Evolutionary conservation across 208 protist species (phyloP), one percentile per base, ranked within the genome.

Genomic region (Endotrypanum monterogeii): DNA sequence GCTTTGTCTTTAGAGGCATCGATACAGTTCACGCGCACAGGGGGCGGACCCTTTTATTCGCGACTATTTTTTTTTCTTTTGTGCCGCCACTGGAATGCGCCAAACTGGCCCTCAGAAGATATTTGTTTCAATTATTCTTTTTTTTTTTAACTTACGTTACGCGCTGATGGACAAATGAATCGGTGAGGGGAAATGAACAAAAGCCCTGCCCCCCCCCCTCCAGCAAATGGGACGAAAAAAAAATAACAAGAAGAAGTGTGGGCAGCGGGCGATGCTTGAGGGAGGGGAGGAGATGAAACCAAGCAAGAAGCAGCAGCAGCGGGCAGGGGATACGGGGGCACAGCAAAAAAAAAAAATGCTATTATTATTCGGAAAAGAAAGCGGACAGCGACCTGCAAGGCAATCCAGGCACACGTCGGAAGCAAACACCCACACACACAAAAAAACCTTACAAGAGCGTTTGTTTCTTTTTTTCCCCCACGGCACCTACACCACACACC

Each of bases 111-210:
- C n/a, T n/a, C n/a, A n/a, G n/a, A n/a, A n/a, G n/a, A n/a, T n/a
- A n/a, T n/a, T n/a, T n/a, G n/a, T n/a, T n/a, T n/a, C n/a, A n/a
- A n/a, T n/a, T n/a, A n/a, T n/a, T n/a, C n/a, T n/a, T n/a, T n/a
- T n/a, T n/a, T n/a, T n/a, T n/a, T 30, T 28, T 65, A 30, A 74
- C 6, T 46, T 28, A 60, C 46, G 52, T 72, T 72, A 56, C 57
- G 58, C 32, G 37, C 35, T 65, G 39, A 32, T 14, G 37, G 35
- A 8, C 6, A 56, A 74, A 55, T 8, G 23, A 9, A 50, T 8
- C 8, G 55, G 44, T 39, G 52, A 39, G 46, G 44, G 32, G 37
- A 44, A 37, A 28, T 44, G 35, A 6, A 16, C 18, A 1, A 18
- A n/a, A 44, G 9, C 23, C 37, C 25, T 37, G 1, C 37, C 60